These are phyloP conservation scores for Allantophomopsis lycopodina DNA, from an alignment of 2,329 filamentous ascomycete genomes.

Conservation along the genomic window DNA sequence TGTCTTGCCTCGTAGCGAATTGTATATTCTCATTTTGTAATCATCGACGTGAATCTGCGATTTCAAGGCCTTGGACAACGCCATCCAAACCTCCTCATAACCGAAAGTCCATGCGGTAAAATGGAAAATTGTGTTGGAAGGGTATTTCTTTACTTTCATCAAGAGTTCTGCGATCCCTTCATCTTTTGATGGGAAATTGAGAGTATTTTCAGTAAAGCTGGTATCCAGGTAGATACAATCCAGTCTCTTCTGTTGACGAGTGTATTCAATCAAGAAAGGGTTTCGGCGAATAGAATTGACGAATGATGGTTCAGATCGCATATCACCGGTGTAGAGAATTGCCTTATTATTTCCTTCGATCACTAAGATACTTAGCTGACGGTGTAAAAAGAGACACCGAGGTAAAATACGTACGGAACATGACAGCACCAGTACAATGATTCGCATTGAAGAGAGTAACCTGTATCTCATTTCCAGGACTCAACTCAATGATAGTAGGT, in stretches of 20 bases:
- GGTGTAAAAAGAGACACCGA: neutral
- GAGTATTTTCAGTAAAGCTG: conserved; percentile 41
- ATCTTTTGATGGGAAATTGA: conserved; percentile 46
- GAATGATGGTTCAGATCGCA: conserved; percentile 79
- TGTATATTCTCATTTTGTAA: conserved; percentile 66
- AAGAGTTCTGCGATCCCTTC: conserved; percentile 66
- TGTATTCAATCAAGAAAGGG: conserved; percentile 64
- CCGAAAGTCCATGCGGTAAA: conserved; percentile 85
- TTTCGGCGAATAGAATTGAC: conserved; percentile 59
- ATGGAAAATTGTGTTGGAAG: conserved; percentile 65
- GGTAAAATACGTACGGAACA: conserved; percentile 49
- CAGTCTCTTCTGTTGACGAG: conserved; percentile 47
- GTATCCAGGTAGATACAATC: conserved; percentile 86
- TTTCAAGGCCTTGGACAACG: conserved; percentile 55
- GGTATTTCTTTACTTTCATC: conserved; percentile 52
- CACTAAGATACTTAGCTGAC: conserved; percentile 22
- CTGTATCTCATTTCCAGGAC: conserved; percentile 51
- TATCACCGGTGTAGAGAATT: conserved; percentile 79
- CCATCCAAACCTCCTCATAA: conserved; percentile 86
- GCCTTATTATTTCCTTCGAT: conserved; percentile 63
- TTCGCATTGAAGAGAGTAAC: conserved; percentile 87
- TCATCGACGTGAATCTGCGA: conserved; percentile 71
- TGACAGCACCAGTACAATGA: conserved; percentile 79
- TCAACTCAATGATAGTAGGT: conserved; percentile 62
- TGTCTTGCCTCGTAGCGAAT: conserved; percentile 36